Conservation (phyloP, 116 monocot genomes). For the Iris pallida region DNA sequence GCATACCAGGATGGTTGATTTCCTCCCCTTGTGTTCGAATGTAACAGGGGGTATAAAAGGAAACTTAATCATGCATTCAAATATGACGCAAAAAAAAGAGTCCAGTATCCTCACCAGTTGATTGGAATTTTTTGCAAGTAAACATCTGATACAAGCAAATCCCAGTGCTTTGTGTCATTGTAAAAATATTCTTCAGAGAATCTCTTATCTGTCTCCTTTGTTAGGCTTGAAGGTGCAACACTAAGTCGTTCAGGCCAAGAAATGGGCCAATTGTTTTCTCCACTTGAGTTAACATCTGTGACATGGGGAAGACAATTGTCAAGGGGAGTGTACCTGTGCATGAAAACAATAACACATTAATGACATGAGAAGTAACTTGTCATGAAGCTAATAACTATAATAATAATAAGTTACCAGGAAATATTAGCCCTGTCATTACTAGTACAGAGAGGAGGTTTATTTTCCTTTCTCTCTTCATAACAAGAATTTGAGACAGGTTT, state of each 20-base stretch:
- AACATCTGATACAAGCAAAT: slow-evolving; percentile 46
- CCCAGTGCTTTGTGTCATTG: slow-evolving; percentile 62
- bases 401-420: slow-evolving; percentile 51
- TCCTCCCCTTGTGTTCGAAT: no score
- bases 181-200: slow-evolving; percentile 26
- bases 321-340: slow-evolving; percentile 69
- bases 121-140: slow-evolving; percentile 48
- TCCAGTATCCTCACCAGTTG: no score
- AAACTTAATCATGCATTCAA: no score
- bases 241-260: slow-evolving; percentile 73
- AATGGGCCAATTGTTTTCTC: slow-evolving; percentile 46
- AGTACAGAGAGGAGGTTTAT: slow-evolving; percentile 51
- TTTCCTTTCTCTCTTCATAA: slow-evolving; percentile 47
- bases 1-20: no score
- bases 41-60: no score
- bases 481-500: slow-evolving; percentile 84
- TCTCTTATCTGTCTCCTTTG: slow-evolving; percentile 4
- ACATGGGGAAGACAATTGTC: slow-evolving; percentile 58
- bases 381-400: no score
- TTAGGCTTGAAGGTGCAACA: slow-evolving; percentile 27
- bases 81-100: no score
- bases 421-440: slow-evolving; percentile 18
- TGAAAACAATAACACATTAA: slow-evolving; percentile 4
- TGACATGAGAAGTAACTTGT: neutral
- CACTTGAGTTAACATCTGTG: slow-evolving; percentile 17